Conservation (phyloP, 345 rosid genomes). For the Pistacia atlantica region DNA sequence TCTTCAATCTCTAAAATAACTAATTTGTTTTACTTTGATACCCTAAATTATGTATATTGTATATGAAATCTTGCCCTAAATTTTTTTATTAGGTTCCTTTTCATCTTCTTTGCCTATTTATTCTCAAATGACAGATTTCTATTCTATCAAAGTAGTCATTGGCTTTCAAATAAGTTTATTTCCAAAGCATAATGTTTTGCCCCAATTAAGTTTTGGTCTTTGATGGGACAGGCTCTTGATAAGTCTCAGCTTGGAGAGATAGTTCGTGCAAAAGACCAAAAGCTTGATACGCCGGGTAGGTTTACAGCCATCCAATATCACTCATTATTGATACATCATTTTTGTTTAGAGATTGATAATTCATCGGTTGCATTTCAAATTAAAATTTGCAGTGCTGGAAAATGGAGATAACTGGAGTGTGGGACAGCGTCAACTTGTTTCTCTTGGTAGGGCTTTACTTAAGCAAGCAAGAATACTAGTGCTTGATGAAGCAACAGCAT, state of each 20-base stretch:
- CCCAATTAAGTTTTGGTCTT: slow-evolving; percentile 3
- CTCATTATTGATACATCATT: neutral
- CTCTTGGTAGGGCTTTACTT: slow-evolving; percentile 89
- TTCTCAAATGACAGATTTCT: neutral
- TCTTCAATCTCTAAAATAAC: neutral
- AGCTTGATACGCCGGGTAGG: slow-evolving; percentile 97
- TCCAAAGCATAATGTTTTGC: neutral
- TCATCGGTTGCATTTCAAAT: slow-evolving; percentile 20
- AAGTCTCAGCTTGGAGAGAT: slow-evolving; percentile 92
- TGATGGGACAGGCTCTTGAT: slow-evolving; percentile 74
- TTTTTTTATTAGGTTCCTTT: too few species aligned
- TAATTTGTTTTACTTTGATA: neutral
- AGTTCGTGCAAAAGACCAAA: slow-evolving; percentile 81
- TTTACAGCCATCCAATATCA: slow-evolving; percentile 28
- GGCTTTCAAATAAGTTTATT: slow-evolving; percentile 1
- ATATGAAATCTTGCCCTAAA: too few species aligned
- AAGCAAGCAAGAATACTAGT: slow-evolving; percentile 92
- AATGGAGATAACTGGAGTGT: slow-evolving; percentile 99
- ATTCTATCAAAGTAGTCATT: neutral
- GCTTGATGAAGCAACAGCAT: slow-evolving; percentile 98
- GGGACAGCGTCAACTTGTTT: slow-evolving; percentile 95
- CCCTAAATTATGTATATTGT: too few species aligned
- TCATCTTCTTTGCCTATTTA: neutral
- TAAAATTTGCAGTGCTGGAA: slow-evolving; percentile 64
- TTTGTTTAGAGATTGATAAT: neutral